Percentiles rank a stretch among this genome's conserved stretches.
Conservation (phyloP, 2,329 filamentous ascomycete genomes). For the Nannizziopsis barbatae region DNA sequence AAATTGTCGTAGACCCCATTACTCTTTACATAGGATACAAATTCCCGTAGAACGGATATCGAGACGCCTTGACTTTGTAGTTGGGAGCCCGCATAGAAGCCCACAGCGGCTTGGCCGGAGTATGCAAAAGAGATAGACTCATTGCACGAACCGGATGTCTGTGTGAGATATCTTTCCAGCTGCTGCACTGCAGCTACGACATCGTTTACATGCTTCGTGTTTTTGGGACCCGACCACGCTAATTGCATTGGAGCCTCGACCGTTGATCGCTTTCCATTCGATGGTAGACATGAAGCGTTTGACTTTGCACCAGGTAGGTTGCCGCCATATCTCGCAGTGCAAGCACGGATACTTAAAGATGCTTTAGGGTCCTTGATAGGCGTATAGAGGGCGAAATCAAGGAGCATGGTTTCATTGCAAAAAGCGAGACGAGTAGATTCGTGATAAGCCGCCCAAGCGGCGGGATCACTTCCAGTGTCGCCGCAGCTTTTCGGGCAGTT, state of each 20-base stretch:
- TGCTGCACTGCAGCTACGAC: slow-evolving; percentile 1
- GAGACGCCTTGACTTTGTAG: not conserved
- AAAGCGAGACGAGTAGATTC: no score
- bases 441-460: no score
- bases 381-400: slow-evolving; percentile 1
- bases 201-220: not conserved
- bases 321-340: not conserved
- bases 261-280: not conserved
- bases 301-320: not conserved
- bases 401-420: slow-evolving; percentile 4
- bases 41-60: not conserved
- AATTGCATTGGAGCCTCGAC: not conserved
- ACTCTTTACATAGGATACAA: not conserved
- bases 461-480: no score
- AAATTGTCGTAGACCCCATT: not conserved
- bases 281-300: not conserved
- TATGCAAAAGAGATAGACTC: slow-evolving; percentile 1
- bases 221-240: not conserved
- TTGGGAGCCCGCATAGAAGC: slow-evolving; percentile 3
- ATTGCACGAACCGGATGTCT: not conserved
- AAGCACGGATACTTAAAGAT: not conserved
- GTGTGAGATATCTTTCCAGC: not conserved
- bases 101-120: slow-evolving; percentile 4
- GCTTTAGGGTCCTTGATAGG: not conserved
- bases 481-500: no score